A percentile compares a stretch with the other conserved stretches of the same genome.
Evolutionary conservation across 2,329 filamentous ascomycete species (phyloP).

Genomic region (Scedosporium minutisporum): DNA sequence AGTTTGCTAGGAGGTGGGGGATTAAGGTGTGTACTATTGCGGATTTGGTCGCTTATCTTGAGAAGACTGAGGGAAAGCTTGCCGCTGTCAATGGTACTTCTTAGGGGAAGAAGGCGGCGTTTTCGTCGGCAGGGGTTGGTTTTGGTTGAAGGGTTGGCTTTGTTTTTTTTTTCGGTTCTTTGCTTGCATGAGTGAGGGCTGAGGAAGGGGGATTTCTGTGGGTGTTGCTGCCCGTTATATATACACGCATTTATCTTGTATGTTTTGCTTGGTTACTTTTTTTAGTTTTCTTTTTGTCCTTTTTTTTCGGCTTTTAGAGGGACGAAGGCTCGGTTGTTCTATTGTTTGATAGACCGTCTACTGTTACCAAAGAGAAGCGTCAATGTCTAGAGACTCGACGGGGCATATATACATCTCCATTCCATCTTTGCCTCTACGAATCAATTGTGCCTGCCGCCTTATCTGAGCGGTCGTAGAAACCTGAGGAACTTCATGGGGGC

Average conservation of each 20-base stretch:
- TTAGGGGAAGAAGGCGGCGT: background rate
- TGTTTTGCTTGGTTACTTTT: background rate
- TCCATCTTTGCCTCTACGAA: background rate
- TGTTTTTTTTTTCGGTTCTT: background rate
- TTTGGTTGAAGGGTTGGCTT: too few species aligned
- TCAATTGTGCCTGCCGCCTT: too few species aligned
- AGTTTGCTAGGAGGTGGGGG: conserved; percentile 80
- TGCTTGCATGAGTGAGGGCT: background rate
- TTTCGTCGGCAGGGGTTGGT: background rate
- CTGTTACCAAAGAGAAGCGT: background rate
- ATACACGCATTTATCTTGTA: background rate
- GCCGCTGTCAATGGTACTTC: conserved; percentile 29
- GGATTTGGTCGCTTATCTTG: conserved; percentile 70
- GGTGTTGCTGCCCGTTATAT: background rate
- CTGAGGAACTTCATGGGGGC: too few species aligned
- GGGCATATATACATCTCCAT: background rate
- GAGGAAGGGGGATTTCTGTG: background rate
- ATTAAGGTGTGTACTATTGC: conserved; percentile 94
- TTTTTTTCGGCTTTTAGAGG: background rate
- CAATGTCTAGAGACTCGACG: background rate
- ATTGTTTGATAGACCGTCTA: conserved; percentile 2
- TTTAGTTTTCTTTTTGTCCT: background rate
- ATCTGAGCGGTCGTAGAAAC: background rate
- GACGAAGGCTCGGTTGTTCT: background rate
- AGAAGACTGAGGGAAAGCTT: conserved; percentile 60